Evolutionary conservation across 1,139 yeast genomes (phyloP).

Genomic region (Yamadazyma atmosphaerica): DNA sequence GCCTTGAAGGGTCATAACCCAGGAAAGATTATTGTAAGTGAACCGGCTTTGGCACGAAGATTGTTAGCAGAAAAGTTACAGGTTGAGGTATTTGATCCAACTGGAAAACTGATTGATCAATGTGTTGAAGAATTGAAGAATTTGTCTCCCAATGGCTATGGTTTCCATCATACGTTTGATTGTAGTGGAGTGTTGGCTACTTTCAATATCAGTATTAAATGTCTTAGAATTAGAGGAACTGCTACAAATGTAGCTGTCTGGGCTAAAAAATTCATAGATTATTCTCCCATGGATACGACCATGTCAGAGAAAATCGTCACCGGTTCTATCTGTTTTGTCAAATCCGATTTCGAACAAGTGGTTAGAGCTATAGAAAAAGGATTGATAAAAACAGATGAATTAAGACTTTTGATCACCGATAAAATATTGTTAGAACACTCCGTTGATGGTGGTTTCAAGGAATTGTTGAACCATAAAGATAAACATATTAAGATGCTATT

Average conservation of each 20-base stretch:
- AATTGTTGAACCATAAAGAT: constrained; percentile 36
- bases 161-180: constrained; percentile 59
- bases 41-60: constrained; percentile 58
- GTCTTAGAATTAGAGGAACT: constrained; percentile 57
- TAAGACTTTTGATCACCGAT: constrained; percentile 32
- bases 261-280: constrained; percentile 39
- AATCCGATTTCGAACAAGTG: constrained; percentile 37
- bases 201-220: constrained; percentile 49
- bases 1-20: constrained; percentile 60
- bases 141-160: constrained; percentile 48
- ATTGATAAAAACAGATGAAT: constrained; percentile 24
- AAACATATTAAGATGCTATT: constrained; percentile 38
- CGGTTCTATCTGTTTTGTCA: constrained; percentile 43
- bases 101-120: constrained; percentile 30
- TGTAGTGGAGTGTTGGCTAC: constrained; percentile 63
- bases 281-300: constrained; percentile 40
- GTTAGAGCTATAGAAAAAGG: constrained; percentile 32
- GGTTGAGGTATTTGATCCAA: constrained; percentile 51
- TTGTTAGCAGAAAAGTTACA: constrained; percentile 52
- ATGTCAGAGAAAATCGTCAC: constrained; percentile 38
- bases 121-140: constrained; percentile 33
- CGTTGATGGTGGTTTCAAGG: constrained; percentile 34
- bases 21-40: constrained; percentile 54
- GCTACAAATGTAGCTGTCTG: constrained; percentile 67
- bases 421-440: constrained; percentile 34